phyloP scores from a whole-genome alignment of 306 rosid species.

The Oemleria cerasiformis region DNA sequence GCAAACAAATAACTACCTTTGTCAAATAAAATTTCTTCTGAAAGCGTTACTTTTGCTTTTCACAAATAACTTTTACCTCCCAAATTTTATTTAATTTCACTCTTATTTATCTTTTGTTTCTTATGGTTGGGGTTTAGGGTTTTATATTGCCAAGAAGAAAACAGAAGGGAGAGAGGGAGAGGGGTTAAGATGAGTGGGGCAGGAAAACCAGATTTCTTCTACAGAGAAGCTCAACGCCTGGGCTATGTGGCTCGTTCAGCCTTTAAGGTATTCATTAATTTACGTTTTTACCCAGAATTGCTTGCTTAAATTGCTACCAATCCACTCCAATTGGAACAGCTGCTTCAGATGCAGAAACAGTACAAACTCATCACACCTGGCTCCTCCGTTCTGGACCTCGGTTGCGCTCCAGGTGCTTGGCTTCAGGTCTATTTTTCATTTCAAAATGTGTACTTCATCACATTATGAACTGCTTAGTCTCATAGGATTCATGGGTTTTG shows the following conservation, averaged over 20 bases:
- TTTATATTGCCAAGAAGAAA: neutral
- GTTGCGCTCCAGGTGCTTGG: constrained; percentile 98
- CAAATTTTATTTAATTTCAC: too few relatives aligned
- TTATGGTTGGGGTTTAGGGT: constrained; percentile 16
- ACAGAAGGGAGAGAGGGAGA: neutral
- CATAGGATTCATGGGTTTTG: constrained; percentile 4
- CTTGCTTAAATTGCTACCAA: neutral
- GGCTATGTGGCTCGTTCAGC: constrained; percentile 96
- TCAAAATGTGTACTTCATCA: neutral
- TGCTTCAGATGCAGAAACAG: constrained; percentile 81
- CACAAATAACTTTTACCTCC: too few relatives aligned
- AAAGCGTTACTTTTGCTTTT: too few relatives aligned
- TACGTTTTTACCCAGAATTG: neutral
- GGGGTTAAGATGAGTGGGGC: constrained; percentile 47
- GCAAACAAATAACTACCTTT: too few relatives aligned
- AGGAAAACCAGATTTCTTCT: constrained; percentile 85
- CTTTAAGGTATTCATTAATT: constrained; percentile 44
- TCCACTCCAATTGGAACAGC: constrained; percentile 27
- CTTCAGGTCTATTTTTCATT: constrained; percentile 54
- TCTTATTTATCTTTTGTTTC: neutral
- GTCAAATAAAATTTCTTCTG: too few relatives aligned
- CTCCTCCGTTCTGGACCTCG: constrained; percentile 81
- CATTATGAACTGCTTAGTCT: neutral
- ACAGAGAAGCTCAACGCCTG: constrained; percentile 93
- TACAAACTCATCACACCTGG: constrained; percentile 60